A percentile compares a stretch with the other conserved stretches of the same genome.
Evolutionary conservation across 1,284 basidiomycete species (phyloP).

Genomic region (Rhodotorula sp.): DNA sequence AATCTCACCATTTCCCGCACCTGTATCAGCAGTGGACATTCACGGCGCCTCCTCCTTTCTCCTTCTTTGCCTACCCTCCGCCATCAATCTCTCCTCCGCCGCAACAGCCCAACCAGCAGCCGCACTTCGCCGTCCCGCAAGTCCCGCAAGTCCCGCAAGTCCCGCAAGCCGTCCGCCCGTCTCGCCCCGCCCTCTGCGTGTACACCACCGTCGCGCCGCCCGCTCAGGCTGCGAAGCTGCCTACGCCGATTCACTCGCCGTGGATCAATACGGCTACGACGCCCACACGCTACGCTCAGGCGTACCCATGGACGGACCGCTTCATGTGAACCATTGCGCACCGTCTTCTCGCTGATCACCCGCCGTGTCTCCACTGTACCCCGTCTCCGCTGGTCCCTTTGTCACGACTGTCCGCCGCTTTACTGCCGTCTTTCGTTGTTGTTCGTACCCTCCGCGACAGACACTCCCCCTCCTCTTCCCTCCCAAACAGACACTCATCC

Average conservation of each 20-base stretch:
- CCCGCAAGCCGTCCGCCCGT: not conserved
- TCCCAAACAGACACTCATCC: not conserved
- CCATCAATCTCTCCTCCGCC: not conserved
- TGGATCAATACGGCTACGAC: constrained; percentile 28
- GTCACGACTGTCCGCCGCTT: not conserved
- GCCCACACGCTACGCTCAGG: constrained; percentile 19
- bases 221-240: not conserved
- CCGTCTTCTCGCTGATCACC: no score
- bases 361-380: not conserved
- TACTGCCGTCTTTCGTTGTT: not conserved
- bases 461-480: not conserved
- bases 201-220: constrained; percentile 6
- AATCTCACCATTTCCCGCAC: no score
- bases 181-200: constrained; percentile 2
- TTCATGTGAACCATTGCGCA: not conserved
- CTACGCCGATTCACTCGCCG: constrained; percentile 6
- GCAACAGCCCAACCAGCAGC: not conserved
- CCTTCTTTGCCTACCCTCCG: not conserved
- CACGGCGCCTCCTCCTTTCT: not conserved
- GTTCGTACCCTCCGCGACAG: not conserved
- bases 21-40: no score
- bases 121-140: not conserved
- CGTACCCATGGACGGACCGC: not conserved
- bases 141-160: not conserved
- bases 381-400: not conserved